phyloP scores from a whole-genome alignment of 179 eudicot genomes.

The Amaranthus tricolor region DNA sequence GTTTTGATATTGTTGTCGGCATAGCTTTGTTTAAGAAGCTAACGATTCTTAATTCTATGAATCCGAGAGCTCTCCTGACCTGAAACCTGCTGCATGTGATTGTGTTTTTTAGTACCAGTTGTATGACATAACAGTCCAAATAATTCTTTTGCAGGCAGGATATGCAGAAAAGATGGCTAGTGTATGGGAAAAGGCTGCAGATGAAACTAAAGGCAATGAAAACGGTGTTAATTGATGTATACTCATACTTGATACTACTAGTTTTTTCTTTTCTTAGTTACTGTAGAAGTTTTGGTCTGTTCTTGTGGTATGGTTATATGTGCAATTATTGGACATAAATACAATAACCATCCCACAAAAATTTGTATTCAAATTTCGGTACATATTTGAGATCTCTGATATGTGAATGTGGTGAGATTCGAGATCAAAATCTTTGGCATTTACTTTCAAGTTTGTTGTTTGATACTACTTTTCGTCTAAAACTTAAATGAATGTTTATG shows the following conservation, averaged over 20 bases:
- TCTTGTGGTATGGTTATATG: slow-evolving; percentile 25
- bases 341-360: neutral
- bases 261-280: neutral
- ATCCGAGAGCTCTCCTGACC: neutral
- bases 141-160: slow-evolving; percentile 40
- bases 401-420: neutral
- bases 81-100: neutral
- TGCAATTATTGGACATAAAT: slow-evolving; percentile 19
- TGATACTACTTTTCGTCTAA: too few relatives aligned
- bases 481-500: too few relatives aligned
- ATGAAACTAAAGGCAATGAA: slow-evolving; percentile 38
- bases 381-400: slow-evolving; percentile 20
- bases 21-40: neutral
- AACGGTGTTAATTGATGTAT: slow-evolving; percentile 25
- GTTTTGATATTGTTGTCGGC: too few relatives aligned
- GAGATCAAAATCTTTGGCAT: neutral
- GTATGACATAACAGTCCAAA: neutral
- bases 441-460: neutral
- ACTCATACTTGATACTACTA: neutral
- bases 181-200: slow-evolving; percentile 52
- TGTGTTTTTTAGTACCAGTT: neutral
- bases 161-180: slow-evolving; percentile 47
- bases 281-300: slow-evolving; percentile 19
- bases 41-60: neutral
- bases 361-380: slow-evolving; percentile 8